Evolutionary conservation across 345 rosid species (phyloP), one percentile per base, ranked within the genome.

Genomic region (Brassica nigra): DNA sequence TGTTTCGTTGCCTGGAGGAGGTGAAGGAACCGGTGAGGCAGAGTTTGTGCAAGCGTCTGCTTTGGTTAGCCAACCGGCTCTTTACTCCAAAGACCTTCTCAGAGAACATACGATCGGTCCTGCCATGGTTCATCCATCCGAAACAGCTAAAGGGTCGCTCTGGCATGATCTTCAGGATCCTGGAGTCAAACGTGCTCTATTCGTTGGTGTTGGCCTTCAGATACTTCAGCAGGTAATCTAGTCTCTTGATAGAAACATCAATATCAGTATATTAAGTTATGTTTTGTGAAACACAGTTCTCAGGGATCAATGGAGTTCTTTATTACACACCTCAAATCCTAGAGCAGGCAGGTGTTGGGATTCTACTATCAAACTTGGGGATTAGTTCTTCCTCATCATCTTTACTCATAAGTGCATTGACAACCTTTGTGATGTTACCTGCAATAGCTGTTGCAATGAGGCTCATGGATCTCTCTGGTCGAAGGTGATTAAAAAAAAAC

Each of bases 251-350:
- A 80, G 14, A 64, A 20, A 49, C 70, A 44, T 66, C 64, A 55
- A 30, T 11, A 14, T 72, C 55, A 62, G 44, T 55, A 15, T 34
- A 55, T 47, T 30, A 66, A 31, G 62, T 0, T 5, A 67, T 23
- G 23, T 9, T 33, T 12, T 2, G 66, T 14, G 31, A 6, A 42
- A 42, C 78, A 87, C 88, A 95, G 99, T 91, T 93, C 80, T 89
- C 97, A 66, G 99, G 99, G 49, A 95, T 95, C 83, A 95, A 95
- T 47, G 99, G 99, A 29, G 97, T 95, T 73, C 91, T 95, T 33
- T 95, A 91, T 86, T 95, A 95, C 87, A 92, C 97, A 61, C 99
- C 99, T 76, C 98, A 93, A 87, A 93, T 95, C 85, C 92, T 95
- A 12, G 92, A 93, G 88, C 94, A 90, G 78, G 97, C 99, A 0